Evolutionary conservation across 306 rosid species (phyloP), one percentile per base, ranked within the genome.

Genomic region (Cyclanthera cordifolia): DNA sequence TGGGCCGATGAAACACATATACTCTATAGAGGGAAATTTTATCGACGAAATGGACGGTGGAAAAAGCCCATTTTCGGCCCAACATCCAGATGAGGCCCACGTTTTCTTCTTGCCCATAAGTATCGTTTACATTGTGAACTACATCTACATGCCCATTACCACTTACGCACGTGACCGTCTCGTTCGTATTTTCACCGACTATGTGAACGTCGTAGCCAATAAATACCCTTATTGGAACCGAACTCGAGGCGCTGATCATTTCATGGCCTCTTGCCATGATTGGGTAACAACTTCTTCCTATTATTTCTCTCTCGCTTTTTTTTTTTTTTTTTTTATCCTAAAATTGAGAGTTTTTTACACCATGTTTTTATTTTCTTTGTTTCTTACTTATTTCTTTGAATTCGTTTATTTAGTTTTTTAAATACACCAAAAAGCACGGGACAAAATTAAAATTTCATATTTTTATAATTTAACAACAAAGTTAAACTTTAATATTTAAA

Each of bases 211-310:
- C 54, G 70, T 90, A 47, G 77, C 92, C 3, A 58, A 34, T 3
- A 78, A 10, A 64, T 77, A 87, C 70, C 82, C 85, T 0, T 83
- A 84, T 28, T 90, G 95, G 95, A 90, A 90, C 53, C 73, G 83
- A 17, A 86, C 75, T 75, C 23, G 6, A 0, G 97, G 97, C 4
- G 97, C 86, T 0, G 97, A 90, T 21, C 95, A 86, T 78, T 88
- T 90, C 50, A 20, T 88, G 27, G 76, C 78, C 53, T 84, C 97
- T 23, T 90, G 97, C 45, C 95, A 90, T 43, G 95, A 90, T 45
- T 90, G 95, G 95, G 97, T 90, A 3, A 4, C 87, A 50, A 53
- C 51, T 49, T 16, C 20, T 54, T 0, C 25, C 32, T 16, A 11
- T 51, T n/a, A n/a, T n/a, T n/a, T 28, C 19, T 50, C 25, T 15